Percentiles rank a stretch among this genome's conserved stretches.
Evolutionary conservation across 2,329 filamentous ascomycete genomes (phyloP).

Genomic region (Daldinia sp.): DNA sequence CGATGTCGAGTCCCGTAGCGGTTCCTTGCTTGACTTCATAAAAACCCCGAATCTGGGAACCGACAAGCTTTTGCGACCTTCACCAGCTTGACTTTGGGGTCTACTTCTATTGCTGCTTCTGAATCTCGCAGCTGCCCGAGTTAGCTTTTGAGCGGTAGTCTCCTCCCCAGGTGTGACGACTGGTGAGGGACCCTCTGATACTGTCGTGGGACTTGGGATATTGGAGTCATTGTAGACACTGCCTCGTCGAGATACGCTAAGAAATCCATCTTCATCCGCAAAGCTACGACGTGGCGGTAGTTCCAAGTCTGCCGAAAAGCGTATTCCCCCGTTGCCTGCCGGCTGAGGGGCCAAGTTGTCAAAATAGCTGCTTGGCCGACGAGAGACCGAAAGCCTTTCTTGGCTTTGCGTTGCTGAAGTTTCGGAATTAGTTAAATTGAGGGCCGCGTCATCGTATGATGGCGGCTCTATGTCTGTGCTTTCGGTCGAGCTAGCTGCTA

Average conservation of each 20-base stretch:
- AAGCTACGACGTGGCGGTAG: conserved; percentile 62
- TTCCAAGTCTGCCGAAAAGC: conserved; percentile 68
- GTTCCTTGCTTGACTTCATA: conserved; percentile 65
- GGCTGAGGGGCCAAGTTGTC: conserved; percentile 54
- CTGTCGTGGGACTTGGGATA: conserved; percentile 54
- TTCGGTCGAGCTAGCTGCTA: conserved; percentile 63
- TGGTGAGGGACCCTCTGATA: conserved; percentile 55
- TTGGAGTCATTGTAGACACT: conserved; percentile 65
- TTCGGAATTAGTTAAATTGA: conserved; percentile 56
- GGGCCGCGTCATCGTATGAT: conserved; percentile 67
- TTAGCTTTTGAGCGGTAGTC: conserved; percentile 65
- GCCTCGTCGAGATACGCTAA: conserved; percentile 57
- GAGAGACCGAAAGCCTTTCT: conserved; percentile 51
- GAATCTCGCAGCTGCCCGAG: conserved; percentile 69
- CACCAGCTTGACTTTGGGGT: conserved; percentile 69
- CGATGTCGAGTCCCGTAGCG: conserved; percentile 52
- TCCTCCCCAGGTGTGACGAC: conserved; percentile 65
- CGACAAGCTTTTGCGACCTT: conserved; percentile 68
- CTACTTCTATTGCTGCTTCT: conserved; percentile 63
- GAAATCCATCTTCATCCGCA: conserved; percentile 57
- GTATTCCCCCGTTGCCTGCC: conserved; percentile 61
- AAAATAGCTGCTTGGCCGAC: conserved; percentile 60
- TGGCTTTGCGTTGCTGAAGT: conserved; percentile 46
- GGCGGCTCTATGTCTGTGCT: conserved; percentile 65
- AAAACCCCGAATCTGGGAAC: conserved; percentile 68